Base-by-base conservation (phyloP, 345 rosid species). In the Melastoma malabathricum region DNA sequence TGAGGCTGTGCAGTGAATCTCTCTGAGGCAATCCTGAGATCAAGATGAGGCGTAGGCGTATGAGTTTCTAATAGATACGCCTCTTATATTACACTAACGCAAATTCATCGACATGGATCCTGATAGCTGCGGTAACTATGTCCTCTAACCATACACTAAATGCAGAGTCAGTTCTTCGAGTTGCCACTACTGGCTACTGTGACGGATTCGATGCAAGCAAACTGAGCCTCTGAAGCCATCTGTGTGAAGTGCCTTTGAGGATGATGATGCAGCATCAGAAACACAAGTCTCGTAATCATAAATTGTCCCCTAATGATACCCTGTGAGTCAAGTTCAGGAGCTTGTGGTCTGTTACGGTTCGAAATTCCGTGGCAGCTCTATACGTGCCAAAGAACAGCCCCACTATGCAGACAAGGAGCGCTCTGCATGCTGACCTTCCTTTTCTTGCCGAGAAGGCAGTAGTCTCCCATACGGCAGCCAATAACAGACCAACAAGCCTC, bases 41-140 rank as follows among this genome's bases (percentile, higher is more conserved):
- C 12, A 34, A 31, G 68, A 83, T 78, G 64, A 83, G 78, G 51
- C 78, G 70, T 12, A 84, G 93, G 16, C 80, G 88, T 23, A 58
- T 78, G 70, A 78, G 72, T 84, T 19, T 68, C 81, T 34, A 71
- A 88, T 54, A 80, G 85, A 14, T 49, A 63, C 18, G 85, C 88
- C 46, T 7, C 68, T 59, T 68, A 4, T 64, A 58, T 48, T 63
- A 64, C 63, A 88, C 94, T 18, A 75, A 72, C 43, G 75, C 46
- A 78, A 72, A 48, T 82, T 83, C 57, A 63, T 70, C 3, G 63
- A 64, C 60, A 50, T 67, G 59, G 84, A 83, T 61, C 74, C 77
- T 7, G 63, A 69, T 62, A 75, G 72, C 63, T 72, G 82, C 52
- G 83, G 81, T 47, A 72, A 76, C 54, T 83, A 83, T 58, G 76